Evolutionary conservation across 306 rosid species (phyloP), one percentile per base, ranked within the genome.

Genomic region (Cicer cuneatum): DNA sequence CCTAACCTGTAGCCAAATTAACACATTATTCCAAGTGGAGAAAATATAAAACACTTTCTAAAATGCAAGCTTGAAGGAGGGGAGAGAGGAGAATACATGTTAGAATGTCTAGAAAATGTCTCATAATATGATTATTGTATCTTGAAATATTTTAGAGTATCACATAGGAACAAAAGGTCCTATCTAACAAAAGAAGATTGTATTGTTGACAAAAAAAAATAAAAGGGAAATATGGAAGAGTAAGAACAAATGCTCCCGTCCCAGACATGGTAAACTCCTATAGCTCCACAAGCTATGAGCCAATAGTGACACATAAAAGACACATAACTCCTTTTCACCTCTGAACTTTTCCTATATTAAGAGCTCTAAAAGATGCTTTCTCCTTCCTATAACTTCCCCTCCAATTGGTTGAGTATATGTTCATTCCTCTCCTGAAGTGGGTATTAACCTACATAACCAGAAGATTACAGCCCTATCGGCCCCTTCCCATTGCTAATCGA

Each of bases 1-100:
- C 83, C 85, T 84, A 69, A 84, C 87, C 87, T 84, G 83, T 62
- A 84, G 58, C 45, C 71, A 56, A 56, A 78, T 77, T 52, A 74
- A 74, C 65, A 73, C 51, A n/a, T 66, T 41, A 66, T 14, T 64
- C 70, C 41, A 45, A 58, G 21, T 58, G 59, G 38, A 53, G 56
- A 61, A 21, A 21, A 67, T 45, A n/a, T 15, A 69, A 42, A 37
- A 65, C 63, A 70, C 29, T 57, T 52, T 41, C 49, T 58, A 10
- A 14, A 14, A 54, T 43, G 66, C 43, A 61, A 49, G 39, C 76
- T 21, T 24, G 45, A 16, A 72, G 67, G 57, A 60, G 61, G 70
- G 33, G 39, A 69, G 39, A 49, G 38, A 60, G 46, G 43, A 54
- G 42, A 56, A 41, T 14, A 6, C 8, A 63, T 33, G 24, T 35